Evolutionary conservation across 2,329 filamentous ascomycete genomes (phyloP), one percentile per base, ranked within the genome.

Genomic region (Delphinella strobiligena): DNA sequence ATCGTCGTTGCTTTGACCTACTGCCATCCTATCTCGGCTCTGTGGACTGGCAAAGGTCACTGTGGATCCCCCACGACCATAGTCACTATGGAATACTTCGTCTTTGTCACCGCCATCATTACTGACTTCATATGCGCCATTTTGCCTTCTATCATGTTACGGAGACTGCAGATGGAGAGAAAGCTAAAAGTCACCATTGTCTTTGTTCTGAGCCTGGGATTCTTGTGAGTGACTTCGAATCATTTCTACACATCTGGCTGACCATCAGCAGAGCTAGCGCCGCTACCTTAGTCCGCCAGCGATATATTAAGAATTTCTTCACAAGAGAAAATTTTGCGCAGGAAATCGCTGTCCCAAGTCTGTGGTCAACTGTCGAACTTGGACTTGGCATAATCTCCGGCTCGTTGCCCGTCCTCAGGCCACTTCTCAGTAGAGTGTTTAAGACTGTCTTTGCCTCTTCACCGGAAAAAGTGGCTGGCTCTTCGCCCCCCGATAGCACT

Each of bases 41-140:
- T 42, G 11, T 45, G 45, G 40, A 48, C 45, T 5, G 38, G 33
- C 12, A 19, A 34, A 14, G 42, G 24, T 17, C 27, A 36, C 19
- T 44, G 36, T 38, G 34, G 36, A 36, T 24, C 38, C 10, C 24
- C 29, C 10, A 30, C 34, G 14, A 34, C 42, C 10, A 32, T 48
- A 22, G 36, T 42, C 22, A 29, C 34, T 17, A 39, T 46, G 9
- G 37, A 40, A 14, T 16, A 37, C 11, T 46, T 44, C 31, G 36
- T 32, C 15, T 39, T 42, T 11, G 42, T 42, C 2, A 42, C 37
- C 7, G 24, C 34, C 5, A 59, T 61, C 36, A 31, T 57, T 10
- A 59, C 59, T 0, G 59, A 62, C 37, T 48, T 62, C 15, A 44
- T 56, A 1, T 59, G 61, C 36, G 55, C 59, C 3, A 44, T 56